Evolutionary conservation across 1,139 yeast species (phyloP), one percentile per base, ranked within the genome.

Genomic region (Scheffersomyces segobiensis): DNA sequence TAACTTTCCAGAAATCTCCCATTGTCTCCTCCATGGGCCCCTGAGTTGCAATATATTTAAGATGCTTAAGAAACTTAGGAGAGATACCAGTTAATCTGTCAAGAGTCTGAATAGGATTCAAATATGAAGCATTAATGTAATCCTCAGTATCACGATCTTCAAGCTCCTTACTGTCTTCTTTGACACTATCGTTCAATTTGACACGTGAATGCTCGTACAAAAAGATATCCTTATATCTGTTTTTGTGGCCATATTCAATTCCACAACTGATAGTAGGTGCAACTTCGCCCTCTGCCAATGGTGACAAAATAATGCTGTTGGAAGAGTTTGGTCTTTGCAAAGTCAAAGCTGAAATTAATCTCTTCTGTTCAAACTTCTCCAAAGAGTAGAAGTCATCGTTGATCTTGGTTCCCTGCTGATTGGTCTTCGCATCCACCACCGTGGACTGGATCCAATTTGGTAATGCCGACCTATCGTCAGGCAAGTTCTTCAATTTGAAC

Each of bases 121-220:
- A 60, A 60, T 72, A 71, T 3, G 74, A 70, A 0, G 77, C 77
- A 54, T 76, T 72, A 58, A 75, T 73, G 59, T 77, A 78, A 62
- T 77, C 80, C 59, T 63, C 65, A 46, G 63, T 64, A 17, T 55
- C 55, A 5, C 59, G 58, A 2, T 55, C 39, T 5, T 53, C 50
- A 32, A 21, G 24, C 2, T 26, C 22, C 32, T 32, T 19, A 49
- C n/a, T 7, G 10, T 49, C 50, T 46, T 32, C n/a, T 18, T 39
- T 19, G 7, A 22, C 49, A 21, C 20, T n/a, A 55, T 73, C 71
- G 58, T 57, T 71, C 64, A 72, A 74, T 62, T 81, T 83, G 19
- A 92, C 97, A 59, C 97, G 77, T 14, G 95, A 84, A 67, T 89
- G 93, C 64, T 89, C 95, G 71, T 85, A 91, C n/a, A 96, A 88